These are phyloP conservation scores for Suillus subaureus DNA, from an alignment of 768 basidiomycete species.

Conservation along the genomic window DNA sequence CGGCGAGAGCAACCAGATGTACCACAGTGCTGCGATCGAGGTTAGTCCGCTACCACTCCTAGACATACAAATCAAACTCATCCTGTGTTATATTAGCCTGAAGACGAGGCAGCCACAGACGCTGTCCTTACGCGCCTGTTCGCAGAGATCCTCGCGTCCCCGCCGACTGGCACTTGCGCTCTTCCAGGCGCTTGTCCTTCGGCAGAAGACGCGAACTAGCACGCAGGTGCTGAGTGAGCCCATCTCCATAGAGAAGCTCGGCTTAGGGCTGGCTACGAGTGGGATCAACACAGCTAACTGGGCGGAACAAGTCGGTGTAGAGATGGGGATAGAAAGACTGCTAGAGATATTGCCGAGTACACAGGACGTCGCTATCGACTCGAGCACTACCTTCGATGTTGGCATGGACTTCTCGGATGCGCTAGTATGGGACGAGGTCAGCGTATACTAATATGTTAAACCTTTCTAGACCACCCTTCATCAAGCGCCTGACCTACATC, in stretches of 20 bases:
- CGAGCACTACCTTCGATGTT: conserved; percentile 21
- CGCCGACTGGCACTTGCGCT: conserved; percentile 33
- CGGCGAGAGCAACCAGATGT: conserved; percentile 20
- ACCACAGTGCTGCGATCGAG: conserved; percentile 33
- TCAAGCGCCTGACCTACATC: conserved; percentile 10
- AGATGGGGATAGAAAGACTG: conserved; percentile 64
- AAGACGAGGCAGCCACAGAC: conserved; percentile 58
- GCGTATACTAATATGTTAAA: conserved; percentile 24
- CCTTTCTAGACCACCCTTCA: not conserved
- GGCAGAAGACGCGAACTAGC: conserved; percentile 32
- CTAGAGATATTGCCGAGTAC: conserved; percentile 52
- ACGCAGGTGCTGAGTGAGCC: conserved; percentile 26
- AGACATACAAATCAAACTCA: conserved; percentile 26
- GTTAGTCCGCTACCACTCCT: conserved; percentile 29
- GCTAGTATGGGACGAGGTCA: conserved; percentile 32
- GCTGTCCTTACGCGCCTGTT: conserved; percentile 34
- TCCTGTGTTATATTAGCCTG: conserved; percentile 25
- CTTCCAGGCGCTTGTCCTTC: conserved; percentile 34
- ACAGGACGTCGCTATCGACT: conserved; percentile 30
- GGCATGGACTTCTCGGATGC: conserved; percentile 32
- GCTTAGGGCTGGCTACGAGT: conserved; percentile 22
- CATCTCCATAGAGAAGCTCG: conserved; percentile 15
- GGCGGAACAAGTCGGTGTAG: conserved; percentile 34
- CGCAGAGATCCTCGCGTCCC: conserved; percentile 38
- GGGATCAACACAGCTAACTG: conserved; percentile 26